Evolutionary conservation across 495 filamentous ascomycete genomes (phyloP).

Genomic region (Jackrogersella minutella): DNA sequence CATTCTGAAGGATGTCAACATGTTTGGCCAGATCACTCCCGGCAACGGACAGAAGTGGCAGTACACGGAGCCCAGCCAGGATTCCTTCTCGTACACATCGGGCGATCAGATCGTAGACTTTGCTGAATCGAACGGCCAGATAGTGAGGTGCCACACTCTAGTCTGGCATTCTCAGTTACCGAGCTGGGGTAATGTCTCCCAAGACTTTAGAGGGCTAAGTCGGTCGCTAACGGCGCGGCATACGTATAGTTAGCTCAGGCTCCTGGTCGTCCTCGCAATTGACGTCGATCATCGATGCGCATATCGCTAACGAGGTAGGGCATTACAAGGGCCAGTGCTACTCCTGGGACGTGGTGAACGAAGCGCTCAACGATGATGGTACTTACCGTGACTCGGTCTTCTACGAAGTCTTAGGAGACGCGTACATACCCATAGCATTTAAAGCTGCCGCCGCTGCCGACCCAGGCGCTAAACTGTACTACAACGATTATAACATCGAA

Average conservation of each 20-base stretch:
- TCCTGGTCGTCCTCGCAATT: slow-evolving; percentile 64
- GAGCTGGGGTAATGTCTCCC: slow-evolving; percentile 56
- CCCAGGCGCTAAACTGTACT: slow-evolving; percentile 68
- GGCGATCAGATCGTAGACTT: slow-evolving; percentile 61
- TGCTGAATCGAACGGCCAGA: slow-evolving; percentile 62
- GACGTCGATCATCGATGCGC: slow-evolving; percentile 58
- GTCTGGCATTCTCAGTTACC: slow-evolving; percentile 70
- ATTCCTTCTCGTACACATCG: slow-evolving; percentile 57
- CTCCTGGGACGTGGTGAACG: slow-evolving; percentile 72
- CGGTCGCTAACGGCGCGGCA: too few relatives aligned
- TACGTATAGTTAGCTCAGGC: slow-evolving; percentile 42
- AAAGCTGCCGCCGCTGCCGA: slow-evolving; percentile 60
- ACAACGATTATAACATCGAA: slow-evolving; percentile 77
- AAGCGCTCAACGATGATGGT: slow-evolving; percentile 75
- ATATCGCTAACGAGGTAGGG: slow-evolving; percentile 59
- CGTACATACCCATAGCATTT: slow-evolving; percentile 68
- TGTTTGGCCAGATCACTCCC: slow-evolving; percentile 64
- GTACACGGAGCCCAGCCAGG: slow-evolving; percentile 48
- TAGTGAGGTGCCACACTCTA: slow-evolving; percentile 66
- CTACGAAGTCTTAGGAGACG: slow-evolving; percentile 63
- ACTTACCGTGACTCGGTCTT: slow-evolving; percentile 65
- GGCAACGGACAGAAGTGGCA: slow-evolving; percentile 68
- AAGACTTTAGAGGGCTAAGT: too few relatives aligned
- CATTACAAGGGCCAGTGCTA: slow-evolving; percentile 59
- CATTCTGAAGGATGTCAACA: too few relatives aligned